A percentile compares a stretch with the other conserved stretches of the same genome.
Conservation (phyloP, 1,284 basidiomycete genomes). For the Moesziomyces globuligerus region DNA sequence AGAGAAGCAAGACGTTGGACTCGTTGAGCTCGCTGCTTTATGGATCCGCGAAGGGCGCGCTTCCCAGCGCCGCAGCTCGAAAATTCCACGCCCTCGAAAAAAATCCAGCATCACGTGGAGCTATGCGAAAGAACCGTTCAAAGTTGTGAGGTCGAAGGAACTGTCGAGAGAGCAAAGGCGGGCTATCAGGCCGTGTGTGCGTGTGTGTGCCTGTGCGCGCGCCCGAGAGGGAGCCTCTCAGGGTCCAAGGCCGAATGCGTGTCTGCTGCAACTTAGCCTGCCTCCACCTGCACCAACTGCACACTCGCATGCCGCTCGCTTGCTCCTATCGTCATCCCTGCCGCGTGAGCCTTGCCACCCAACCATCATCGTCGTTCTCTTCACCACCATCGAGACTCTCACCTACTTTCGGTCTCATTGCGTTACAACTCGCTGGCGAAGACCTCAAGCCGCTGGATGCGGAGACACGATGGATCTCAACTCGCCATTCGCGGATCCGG, state of each 20-base stretch:
- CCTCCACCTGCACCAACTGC: neutral
- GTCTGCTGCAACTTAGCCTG: no score
- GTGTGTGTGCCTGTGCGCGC: conserved; percentile 2
- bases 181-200: no score
- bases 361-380: conserved; percentile 9
- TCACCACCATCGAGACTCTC: no score
- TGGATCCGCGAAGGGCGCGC: neutral
- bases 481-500: conserved; percentile 48
- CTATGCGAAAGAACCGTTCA: neutral
- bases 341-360: no score
- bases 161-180: no score
- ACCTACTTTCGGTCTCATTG: no score
- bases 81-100: neutral
- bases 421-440: no score
- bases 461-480: conserved; percentile 37
- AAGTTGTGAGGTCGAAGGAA: conserved; percentile 18
- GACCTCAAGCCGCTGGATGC: neutral
- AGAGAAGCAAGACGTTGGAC: conserved; percentile 32
- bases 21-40: conserved; percentile 1
- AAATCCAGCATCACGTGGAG: conserved; percentile 27
- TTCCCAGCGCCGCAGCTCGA: conserved; percentile 3
- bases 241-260: no score
- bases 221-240: no score
- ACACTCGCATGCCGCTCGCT: no score
- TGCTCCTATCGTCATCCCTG: no score